Evolutionary conservation across 306 rosid genomes (phyloP).

Genomic region (apple (Malus domestica)): ASM211411v1 NC_041790.1:3282001-3282500

Average conservation of each 20-base stretch:
- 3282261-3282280: slow-evolving; percentile 87
- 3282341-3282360: slow-evolving; percentile 49
- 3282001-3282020: background rate
- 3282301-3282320: slow-evolving; percentile 82
- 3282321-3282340: slow-evolving; percentile 96
- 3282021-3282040: background rate
- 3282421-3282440: slow-evolving; percentile 32
- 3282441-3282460: slow-evolving; percentile 69
- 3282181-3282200: slow-evolving; percentile 99
- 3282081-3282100: slow-evolving; percentile 98
- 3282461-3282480: slow-evolving; percentile 87
- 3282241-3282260: slow-evolving; percentile 92
- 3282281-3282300: slow-evolving; percentile 87
- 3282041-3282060: slow-evolving; percentile 58
- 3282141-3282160: slow-evolving; percentile 99
- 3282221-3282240: slow-evolving; percentile 93
- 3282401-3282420: slow-evolving; percentile 5
- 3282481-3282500: slow-evolving; percentile 84
- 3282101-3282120: slow-evolving; percentile 97
- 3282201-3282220: slow-evolving; percentile 88
- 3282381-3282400: slow-evolving; percentile 3
- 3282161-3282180: slow-evolving; percentile 96
- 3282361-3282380: slow-evolving; percentile 10
- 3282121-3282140: slow-evolving; percentile 92
- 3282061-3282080: slow-evolving; percentile 96